Evolutionary conservation across 2,329 filamentous ascomycete species (phyloP), one percentile per base, ranked within the genome.

Genomic region (Polytolypa hystricis): DNA sequence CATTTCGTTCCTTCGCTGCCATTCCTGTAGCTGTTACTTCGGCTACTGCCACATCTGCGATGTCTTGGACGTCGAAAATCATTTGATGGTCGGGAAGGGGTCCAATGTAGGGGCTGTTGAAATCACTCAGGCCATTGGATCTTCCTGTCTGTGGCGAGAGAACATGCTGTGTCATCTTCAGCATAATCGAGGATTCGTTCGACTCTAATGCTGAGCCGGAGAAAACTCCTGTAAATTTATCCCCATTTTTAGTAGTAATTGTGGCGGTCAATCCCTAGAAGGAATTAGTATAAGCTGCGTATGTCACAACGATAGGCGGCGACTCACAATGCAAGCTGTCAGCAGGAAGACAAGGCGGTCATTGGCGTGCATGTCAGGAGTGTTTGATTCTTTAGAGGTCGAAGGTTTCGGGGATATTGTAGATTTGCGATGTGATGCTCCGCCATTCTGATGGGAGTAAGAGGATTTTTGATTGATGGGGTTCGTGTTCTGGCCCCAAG

Each of bases 111-210:
- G 58, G 54, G 44, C 47, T 57, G 31, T 55, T 41, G 25, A 43
- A 46, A 38, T 66, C 54, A 40, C 56, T 61, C 19, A 60, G 46
- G n/a, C 65, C 64, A 42, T 68, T 68, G 11, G 54, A 33, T 15
- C 56, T 56, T 16, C 51, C 39, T 21, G 55, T 55, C 35, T 56
- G 38, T 12, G 35, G 18, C 54, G 56, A 12, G 56, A 48, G 30
- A 59, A 55, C 39, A 64, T 54, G 44, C 67, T 69, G 52, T 73
- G 74, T 73, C 77, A 82, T 82, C 57, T 80, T 81, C 47, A 80
- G 63, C 18, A 70, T 59, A 48, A 79, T 71, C 12, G 67, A 66
- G 32, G 69, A 61, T 44, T 74, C 69, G 43, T 55, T 62, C 4
- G 66, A 53, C 37, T 74, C 70, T 17, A 73, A 54, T 6, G 64